These are phyloP conservation scores for Neopestalotiopsis sp. DNA, from an alignment of 2,329 filamentous ascomycete species.

Conservation along the genomic window DNA sequence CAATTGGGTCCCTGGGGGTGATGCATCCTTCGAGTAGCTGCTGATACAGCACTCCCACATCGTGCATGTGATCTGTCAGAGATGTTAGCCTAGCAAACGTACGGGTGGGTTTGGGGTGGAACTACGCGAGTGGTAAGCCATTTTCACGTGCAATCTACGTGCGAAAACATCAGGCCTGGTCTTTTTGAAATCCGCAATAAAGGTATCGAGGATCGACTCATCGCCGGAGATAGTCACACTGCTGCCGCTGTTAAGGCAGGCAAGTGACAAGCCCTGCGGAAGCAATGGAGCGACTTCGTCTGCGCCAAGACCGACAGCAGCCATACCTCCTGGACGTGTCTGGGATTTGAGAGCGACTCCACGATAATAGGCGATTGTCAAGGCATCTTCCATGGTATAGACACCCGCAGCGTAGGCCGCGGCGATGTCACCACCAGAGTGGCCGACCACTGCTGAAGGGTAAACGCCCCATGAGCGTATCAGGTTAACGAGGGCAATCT, in stretches of 20 bases:
- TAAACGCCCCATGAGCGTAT: slow-evolving; percentile 6
- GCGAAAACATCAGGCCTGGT: slow-evolving; percentile 36
- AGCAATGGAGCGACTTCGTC: slow-evolving; percentile 36
- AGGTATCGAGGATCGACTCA: slow-evolving; percentile 26
- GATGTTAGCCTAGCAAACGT: slow-evolving; percentile 15
- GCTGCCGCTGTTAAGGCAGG: slow-evolving; percentile 37
- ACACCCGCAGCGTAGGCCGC: slow-evolving; percentile 17
- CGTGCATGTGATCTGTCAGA: slow-evolving; percentile 26
- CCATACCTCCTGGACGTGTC: slow-evolving; percentile 40
- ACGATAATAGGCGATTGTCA: slow-evolving; percentile 14
- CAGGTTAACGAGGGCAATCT: slow-evolving; percentile 13
- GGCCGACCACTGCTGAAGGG: slow-evolving; percentile 11
- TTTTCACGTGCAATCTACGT: slow-evolving; percentile 42
- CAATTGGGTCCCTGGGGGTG: slow-evolving; percentile 15
- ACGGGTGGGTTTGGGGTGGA: neutral
- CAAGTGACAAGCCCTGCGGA: slow-evolving; percentile 30
- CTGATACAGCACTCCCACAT: slow-evolving; percentile 24
- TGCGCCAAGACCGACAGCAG: slow-evolving; percentile 43
- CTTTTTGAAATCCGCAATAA: slow-evolving; percentile 35
- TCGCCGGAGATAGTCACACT: slow-evolving; percentile 38
- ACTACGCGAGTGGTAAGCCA: slow-evolving; percentile 47
- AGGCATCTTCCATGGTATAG: slow-evolving; percentile 2
- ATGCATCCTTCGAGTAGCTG: slow-evolving; percentile 21
- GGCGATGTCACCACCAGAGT: slow-evolving; percentile 15
- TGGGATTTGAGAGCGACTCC: neutral